A percentile compares a stretch with the other conserved stretches of the same genome.
phyloP scores from a whole-genome alignment of 2,329 filamentous ascomycete genomes.

The Scedosporium apiospermum region DNA sequence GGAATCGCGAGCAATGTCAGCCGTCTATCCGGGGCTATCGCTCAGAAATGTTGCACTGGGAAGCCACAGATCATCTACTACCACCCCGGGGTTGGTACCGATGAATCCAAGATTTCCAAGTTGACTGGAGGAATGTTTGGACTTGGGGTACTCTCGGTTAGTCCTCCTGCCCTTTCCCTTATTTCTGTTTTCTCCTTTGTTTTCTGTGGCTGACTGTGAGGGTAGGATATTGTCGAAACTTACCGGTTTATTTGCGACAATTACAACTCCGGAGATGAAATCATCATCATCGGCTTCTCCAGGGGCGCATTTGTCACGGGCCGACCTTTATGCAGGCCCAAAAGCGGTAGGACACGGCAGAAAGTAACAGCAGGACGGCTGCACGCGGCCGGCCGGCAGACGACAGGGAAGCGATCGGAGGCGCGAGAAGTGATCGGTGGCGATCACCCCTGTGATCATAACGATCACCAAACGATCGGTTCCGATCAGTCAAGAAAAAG shows the following conservation, averaged over 20 bases:
- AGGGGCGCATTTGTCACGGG: too few species aligned
- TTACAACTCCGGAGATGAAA: conserved; percentile 21
- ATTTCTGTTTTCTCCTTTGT: background rate
- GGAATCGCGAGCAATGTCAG: conserved; percentile 23
- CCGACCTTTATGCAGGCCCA: too few species aligned
- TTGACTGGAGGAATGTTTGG: conserved; percentile 16
- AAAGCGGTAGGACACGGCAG: too few species aligned
- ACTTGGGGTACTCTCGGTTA: conserved; percentile 14
- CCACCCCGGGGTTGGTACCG: conserved; percentile 24
- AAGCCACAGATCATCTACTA: conserved; percentile 26
- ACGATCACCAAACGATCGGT: too few species aligned
- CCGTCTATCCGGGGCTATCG: conserved; percentile 21
- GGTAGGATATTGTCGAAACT: conserved; percentile 4
- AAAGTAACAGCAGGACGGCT: too few species aligned
- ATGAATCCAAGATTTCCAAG: conserved; percentile 13
- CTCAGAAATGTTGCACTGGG: conserved; percentile 15
- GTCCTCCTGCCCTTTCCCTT: background rate
- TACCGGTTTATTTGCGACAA: conserved; percentile 27
- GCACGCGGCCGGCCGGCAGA: too few species aligned
- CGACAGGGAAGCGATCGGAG: too few species aligned
- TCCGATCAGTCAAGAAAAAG: too few species aligned
- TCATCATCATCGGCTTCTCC: conserved; percentile 21
- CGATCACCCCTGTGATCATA: too few species aligned
- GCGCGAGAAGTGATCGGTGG: too few species aligned
- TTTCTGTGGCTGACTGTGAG: background rate